These are phyloP conservation scores for Serendipita vermifera DNA, from an alignment of 768 basidiomycete species.

Conservation along the genomic window DNA sequence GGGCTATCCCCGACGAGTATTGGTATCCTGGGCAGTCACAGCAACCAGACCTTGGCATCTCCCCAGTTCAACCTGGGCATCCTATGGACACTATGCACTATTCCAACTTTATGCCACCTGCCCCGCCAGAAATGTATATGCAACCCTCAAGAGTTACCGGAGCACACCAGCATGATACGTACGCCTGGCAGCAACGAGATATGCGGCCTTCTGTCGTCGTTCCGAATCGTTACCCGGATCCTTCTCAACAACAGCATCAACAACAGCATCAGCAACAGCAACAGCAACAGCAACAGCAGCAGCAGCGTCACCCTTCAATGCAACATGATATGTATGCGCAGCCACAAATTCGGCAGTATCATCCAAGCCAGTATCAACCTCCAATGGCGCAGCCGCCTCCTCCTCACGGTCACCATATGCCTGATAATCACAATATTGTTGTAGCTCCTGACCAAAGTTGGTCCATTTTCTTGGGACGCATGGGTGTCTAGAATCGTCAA, in stretches of 20 bases:
- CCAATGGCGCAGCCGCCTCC: background rate
- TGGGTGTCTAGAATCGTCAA: too few relatives aligned
- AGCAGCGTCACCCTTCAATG: too few relatives aligned
- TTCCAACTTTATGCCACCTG: constrained; percentile 1
- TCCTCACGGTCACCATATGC: background rate
- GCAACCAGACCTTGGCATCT: background rate
- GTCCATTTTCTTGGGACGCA: background rate
- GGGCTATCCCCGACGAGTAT: background rate
- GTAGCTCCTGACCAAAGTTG: constrained; percentile 6
- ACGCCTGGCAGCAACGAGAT: background rate
- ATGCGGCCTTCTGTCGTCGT: too few relatives aligned
- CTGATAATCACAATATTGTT: background rate
- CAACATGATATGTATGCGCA: too few relatives aligned
- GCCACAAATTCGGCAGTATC: constrained; percentile 1
- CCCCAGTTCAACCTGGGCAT: too few relatives aligned
- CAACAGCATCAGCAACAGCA: background rate
- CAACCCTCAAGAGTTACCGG: background rate
- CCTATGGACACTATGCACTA: too few relatives aligned
- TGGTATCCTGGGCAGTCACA: background rate
- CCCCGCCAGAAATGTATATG: constrained; percentile 8
- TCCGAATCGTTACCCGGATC: too few relatives aligned
- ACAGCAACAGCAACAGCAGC: background rate
- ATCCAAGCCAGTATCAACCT: background rate
- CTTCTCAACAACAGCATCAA: too few relatives aligned
- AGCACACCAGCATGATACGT: background rate